Evolutionary conservation across 2,329 filamentous ascomycete species (phyloP).

Genomic region (Acrodontium crateriforme): DNA sequence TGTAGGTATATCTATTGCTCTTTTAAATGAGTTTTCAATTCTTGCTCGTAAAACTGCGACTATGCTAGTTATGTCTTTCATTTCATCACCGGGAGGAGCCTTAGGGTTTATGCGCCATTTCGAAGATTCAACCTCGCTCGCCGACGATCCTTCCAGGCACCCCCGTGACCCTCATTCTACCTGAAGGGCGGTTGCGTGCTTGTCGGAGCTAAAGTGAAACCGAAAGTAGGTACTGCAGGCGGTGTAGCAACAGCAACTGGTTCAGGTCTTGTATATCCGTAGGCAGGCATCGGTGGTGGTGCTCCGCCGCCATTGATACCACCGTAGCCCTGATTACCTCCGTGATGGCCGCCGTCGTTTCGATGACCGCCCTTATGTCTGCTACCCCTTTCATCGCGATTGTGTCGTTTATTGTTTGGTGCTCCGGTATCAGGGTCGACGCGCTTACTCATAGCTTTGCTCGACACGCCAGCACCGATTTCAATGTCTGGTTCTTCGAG

Average conservation of each 20-base stretch:
- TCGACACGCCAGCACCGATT: conserved; percentile 92
- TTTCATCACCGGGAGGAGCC: too few species aligned
- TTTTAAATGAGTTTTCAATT: too few species aligned
- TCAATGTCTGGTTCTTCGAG: conserved; percentile 98
- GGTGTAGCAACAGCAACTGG: conserved; percentile 26
- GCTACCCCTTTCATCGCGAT: conserved; percentile 1
- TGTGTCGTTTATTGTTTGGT: conserved; percentile 1
- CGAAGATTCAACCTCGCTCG: too few species aligned
- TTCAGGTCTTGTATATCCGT: conserved; percentile 19
- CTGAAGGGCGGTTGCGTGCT: too few species aligned
- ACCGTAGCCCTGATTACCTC: conserved; percentile 5
- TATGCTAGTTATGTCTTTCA: too few species aligned
- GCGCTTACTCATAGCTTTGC: conserved; percentile 45
- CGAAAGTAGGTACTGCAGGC: conserved; percentile 27
- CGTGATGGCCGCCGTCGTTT: conserved; percentile 5
- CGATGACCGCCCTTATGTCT: conserved; percentile 1
- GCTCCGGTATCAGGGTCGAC: conserved; percentile 21
- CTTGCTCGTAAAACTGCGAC: too few species aligned
- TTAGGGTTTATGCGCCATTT: too few species aligned
- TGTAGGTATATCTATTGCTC: too few species aligned
- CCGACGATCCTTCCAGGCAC: too few species aligned
- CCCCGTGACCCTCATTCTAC: too few species aligned
- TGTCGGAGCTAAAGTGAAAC: conserved; percentile 19
- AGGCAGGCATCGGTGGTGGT: conserved; percentile 13
- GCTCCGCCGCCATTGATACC: conserved; percentile 11